phyloP scores from a whole-genome alignment of 2,329 filamentous ascomycete genomes.

The Trichoderma guizhouense region DNA sequence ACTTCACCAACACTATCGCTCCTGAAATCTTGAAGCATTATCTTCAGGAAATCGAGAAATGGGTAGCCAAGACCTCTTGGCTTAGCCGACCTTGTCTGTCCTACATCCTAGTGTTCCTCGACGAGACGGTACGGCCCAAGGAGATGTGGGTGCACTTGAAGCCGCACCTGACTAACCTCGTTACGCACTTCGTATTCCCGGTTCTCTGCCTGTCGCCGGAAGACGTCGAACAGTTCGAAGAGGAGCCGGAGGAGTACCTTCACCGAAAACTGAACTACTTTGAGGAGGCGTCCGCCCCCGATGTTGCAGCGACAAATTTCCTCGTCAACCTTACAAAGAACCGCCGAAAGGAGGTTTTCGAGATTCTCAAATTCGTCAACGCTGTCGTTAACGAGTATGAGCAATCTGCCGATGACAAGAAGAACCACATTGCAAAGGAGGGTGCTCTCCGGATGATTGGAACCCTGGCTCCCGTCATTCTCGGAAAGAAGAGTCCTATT shows the following conservation, averaged over 20 bases:
- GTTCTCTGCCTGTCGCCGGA: slow-evolving; percentile 89
- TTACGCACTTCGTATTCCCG: slow-evolving; percentile 93
- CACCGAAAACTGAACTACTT: slow-evolving; percentile 98
- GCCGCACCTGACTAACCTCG: slow-evolving; percentile 86
- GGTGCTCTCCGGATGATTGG: slow-evolving; percentile 96
- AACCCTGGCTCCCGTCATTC: slow-evolving; percentile 85
- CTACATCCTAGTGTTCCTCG: slow-evolving; percentile 90
- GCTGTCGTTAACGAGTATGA: slow-evolving; percentile 93
- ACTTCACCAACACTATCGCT: slow-evolving; percentile 86
- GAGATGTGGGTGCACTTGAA: slow-evolving; percentile 94
- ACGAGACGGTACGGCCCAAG: slow-evolving; percentile 96
- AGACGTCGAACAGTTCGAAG: slow-evolving; percentile 89
- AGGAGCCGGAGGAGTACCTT: slow-evolving; percentile 93
- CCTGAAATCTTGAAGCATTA: slow-evolving; percentile 96
- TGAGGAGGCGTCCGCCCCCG: slow-evolving; percentile 91
- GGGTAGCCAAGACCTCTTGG: slow-evolving; percentile 93
- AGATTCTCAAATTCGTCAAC: slow-evolving; percentile 92
- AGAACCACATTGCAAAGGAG: slow-evolving; percentile 93
- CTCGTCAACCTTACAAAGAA: slow-evolving; percentile 91
- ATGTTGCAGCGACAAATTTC: slow-evolving; percentile 95
- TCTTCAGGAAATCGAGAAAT: slow-evolving; percentile 91
- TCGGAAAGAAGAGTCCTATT: slow-evolving; percentile 97
- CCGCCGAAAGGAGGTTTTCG: slow-evolving; percentile 92
- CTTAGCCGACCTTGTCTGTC: slow-evolving; percentile 90
- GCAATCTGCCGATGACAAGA: slow-evolving; percentile 75